Conservation (phyloP, 331 rosid genomes). For the Erythrophleum ivorense region DNA sequence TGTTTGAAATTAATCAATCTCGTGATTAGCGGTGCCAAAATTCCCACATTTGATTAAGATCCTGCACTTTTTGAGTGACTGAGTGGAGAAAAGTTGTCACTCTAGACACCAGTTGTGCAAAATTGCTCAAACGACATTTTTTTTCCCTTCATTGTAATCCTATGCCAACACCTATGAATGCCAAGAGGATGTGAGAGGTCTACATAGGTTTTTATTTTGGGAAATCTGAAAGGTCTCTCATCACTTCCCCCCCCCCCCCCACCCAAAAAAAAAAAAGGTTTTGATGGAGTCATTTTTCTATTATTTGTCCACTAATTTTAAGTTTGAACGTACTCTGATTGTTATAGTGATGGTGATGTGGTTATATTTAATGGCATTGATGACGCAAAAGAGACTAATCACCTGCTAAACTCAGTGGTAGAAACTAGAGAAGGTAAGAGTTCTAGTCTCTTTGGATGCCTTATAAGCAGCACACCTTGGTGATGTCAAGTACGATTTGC, state of each 20-base stretch:
- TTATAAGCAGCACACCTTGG: not conserved
- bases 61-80: constrained; percentile 30
- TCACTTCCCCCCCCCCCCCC: not conserved
- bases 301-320: constrained; percentile 33
- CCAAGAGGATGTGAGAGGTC: constrained; percentile 16
- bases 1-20: constrained; percentile 23
- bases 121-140: constrained; percentile 19
- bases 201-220: constrained; percentile 23
- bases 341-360: constrained; percentile 47
- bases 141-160: constrained; percentile 12
- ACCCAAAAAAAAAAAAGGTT: not conserved
- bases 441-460: constrained; percentile 37
- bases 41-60: constrained; percentile 20
- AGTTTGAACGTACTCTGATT: constrained; percentile 19
- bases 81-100: not conserved
- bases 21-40: not conserved
- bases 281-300: not conserved
- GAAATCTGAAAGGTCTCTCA: constrained; percentile 13
- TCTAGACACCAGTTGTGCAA: constrained; percentile 32
- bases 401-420: constrained; percentile 42
- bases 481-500: constrained; percentile 27
- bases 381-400: constrained; percentile 41
- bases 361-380: constrained; percentile 43
- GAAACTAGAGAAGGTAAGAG: constrained; percentile 52
- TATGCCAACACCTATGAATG: constrained; percentile 31